Conservation (phyloP, 1,284 basidiomycete species). For the Sporisorium sorghi region DNA sequence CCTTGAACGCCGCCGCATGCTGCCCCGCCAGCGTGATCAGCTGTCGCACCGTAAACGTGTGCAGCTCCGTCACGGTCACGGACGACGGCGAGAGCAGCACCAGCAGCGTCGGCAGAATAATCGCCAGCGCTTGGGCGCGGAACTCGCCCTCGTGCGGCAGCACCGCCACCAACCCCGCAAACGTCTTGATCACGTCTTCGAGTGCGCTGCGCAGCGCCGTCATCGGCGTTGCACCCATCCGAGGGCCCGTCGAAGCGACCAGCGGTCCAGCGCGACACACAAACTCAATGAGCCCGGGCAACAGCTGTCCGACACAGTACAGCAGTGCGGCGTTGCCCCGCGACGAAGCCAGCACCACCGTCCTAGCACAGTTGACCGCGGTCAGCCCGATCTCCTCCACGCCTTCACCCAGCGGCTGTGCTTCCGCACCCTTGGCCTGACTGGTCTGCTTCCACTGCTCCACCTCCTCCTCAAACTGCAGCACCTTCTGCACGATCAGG, state of each 20-base stretch:
- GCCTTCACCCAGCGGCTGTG: slow-evolving; percentile 17
- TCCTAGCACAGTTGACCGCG: slow-evolving; percentile 87
- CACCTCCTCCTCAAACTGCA: slow-evolving; percentile 76
- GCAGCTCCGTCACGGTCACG: slow-evolving; percentile 73
- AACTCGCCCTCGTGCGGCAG: slow-evolving; percentile 35
- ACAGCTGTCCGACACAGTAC: slow-evolving; percentile 78
- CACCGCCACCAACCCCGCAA: slow-evolving; percentile 74
- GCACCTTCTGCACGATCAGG: slow-evolving; percentile 80
- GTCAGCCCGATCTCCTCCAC: slow-evolving; percentile 78
- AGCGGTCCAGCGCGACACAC: slow-evolving; percentile 74
- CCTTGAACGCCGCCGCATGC: slow-evolving; percentile 84
- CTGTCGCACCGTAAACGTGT: slow-evolving; percentile 78
- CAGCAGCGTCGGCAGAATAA: slow-evolving; percentile 83
- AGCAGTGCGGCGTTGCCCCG: slow-evolving; percentile 77
- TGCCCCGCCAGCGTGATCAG: slow-evolving; percentile 81
- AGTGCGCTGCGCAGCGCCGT: slow-evolving; percentile 74
- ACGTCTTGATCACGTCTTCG: slow-evolving; percentile 83
- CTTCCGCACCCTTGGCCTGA: slow-evolving; percentile 41
- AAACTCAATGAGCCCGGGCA: slow-evolving; percentile 84
- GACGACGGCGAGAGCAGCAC: slow-evolving; percentile 74
- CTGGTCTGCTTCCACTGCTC: slow-evolving; percentile 35
- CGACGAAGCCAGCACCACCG: slow-evolving; percentile 72
- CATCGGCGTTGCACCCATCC: slow-evolving; percentile 9
- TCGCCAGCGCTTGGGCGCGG: slow-evolving; percentile 76
- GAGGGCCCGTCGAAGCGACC: slow-evolving; percentile 4